Conservation (phyloP, 116 monocot species). For the Thalassia testudinum region DNA sequence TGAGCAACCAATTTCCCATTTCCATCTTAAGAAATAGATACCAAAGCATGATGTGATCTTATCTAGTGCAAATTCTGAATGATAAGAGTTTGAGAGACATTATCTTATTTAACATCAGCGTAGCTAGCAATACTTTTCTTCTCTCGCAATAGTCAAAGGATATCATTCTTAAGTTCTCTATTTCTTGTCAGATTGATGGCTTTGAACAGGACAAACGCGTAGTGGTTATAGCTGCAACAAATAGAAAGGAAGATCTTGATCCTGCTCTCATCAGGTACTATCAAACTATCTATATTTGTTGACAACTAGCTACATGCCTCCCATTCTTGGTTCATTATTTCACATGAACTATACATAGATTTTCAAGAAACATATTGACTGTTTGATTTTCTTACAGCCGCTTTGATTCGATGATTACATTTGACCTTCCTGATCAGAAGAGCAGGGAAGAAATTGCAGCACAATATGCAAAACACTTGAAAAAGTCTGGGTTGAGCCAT, state of each 20-base stretch:
- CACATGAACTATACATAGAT: background rate
- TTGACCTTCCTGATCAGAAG: slow-evolving; percentile 67
- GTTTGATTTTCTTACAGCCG: slow-evolving; percentile 36
- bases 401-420: slow-evolving; percentile 85
- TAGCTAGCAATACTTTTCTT: too few relatives aligned
- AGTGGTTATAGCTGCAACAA: slow-evolving; percentile 94
- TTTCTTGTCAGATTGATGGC: slow-evolving; percentile 64
- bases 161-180: too few relatives aligned
- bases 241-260: slow-evolving; percentile 97
- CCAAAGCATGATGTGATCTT: too few relatives aligned
- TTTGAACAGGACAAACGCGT: slow-evolving; percentile 89
- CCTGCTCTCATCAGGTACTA: slow-evolving; percentile 92
- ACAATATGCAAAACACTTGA: slow-evolving; percentile 91
- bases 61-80: too few relatives aligned
- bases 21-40: too few relatives aligned
- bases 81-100: too few relatives aligned
- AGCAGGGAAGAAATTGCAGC: slow-evolving; percentile 66
- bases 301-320: background rate
- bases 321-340: background rate
- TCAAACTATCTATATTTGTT: background rate
- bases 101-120: too few relatives aligned
- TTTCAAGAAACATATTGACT: background rate
- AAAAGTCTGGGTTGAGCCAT: slow-evolving; percentile 38
- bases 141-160: too few relatives aligned
- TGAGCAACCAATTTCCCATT: too few relatives aligned